Percentiles rank a stretch among this genome's conserved stretches.
Conservation (phyloP, 2,329 filamentous ascomycete genomes). For the Bipolaris sorokiniana region DNA sequence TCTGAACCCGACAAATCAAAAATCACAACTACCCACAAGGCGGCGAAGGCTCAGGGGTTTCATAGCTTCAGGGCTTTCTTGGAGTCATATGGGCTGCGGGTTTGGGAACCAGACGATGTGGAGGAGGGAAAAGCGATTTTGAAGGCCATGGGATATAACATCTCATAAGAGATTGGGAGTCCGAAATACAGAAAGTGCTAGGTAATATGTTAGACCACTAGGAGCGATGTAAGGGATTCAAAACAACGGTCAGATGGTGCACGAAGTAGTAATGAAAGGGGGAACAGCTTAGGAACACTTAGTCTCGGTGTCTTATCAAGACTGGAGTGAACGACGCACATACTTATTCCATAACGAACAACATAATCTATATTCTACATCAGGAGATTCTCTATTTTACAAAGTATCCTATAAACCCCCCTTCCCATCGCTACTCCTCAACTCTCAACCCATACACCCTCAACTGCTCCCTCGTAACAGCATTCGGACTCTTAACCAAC, state of each 20-base stretch:
- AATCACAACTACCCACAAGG: slow-evolving; percentile 12
- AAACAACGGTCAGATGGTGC: not conserved
- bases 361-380: not conserved
- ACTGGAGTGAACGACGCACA: not conserved
- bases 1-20: slow-evolving; percentile 7
- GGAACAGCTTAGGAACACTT: not conserved
- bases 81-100: slow-evolving; percentile 18
- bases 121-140: slow-evolving; percentile 30
- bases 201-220: not conserved
- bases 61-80: slow-evolving; percentile 24
- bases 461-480: slow-evolving; percentile 66
- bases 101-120: slow-evolving; percentile 21
- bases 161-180: not conserved
- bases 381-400: not conserved
- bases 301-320: not conserved
- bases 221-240: too few relatives aligned
- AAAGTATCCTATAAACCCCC: not conserved
- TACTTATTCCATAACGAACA: not conserved
- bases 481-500: slow-evolving; percentile 78
- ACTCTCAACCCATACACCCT: slow-evolving; percentile 63
- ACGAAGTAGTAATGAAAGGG: not conserved
- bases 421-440: not conserved
- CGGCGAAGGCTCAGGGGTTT: slow-evolving; percentile 25
- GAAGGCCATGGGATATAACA: slow-evolving; percentile 28
- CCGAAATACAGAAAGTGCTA: not conserved